Conservation (phyloP, 2,329 filamentous ascomycete genomes). For the Pseudophaeomoniella oleicola region DNA sequence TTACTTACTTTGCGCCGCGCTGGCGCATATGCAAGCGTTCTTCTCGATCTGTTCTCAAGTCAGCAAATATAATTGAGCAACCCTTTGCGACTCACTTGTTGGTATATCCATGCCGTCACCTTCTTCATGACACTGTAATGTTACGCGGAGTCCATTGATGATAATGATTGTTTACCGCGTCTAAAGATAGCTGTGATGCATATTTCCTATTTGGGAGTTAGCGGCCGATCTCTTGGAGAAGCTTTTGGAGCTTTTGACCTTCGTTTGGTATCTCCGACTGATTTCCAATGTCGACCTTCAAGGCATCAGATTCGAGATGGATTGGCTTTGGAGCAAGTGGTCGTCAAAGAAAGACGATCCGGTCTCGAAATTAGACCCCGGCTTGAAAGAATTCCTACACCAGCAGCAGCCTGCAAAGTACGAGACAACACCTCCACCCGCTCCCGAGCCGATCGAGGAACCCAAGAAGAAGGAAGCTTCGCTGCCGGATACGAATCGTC, state of each 20-base stretch:
- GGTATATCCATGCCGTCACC: background rate
- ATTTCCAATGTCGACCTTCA: no score
- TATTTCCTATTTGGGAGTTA: background rate
- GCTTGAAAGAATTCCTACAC: constrained; percentile 70
- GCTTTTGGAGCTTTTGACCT: no score
- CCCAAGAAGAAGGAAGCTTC: constrained; percentile 1
- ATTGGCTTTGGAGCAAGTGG: constrained; percentile 47
- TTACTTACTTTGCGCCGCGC: constrained; percentile 38
- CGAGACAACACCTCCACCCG: constrained; percentile 3
- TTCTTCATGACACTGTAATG: background rate
- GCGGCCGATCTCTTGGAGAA: background rate
- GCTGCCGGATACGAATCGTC: constrained; percentile 1
- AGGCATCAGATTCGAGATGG: constrained; percentile 31
- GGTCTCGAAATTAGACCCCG: constrained; percentile 63
- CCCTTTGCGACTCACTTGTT: background rate
- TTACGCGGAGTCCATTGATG: background rate
- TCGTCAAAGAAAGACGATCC: constrained; percentile 43
- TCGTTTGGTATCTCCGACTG: no score
- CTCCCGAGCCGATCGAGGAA: constrained; percentile 2
- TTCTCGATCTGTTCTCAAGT: constrained; percentile 29
- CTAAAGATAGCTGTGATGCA: background rate
- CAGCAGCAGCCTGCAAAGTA: constrained; percentile 52
- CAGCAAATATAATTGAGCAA: background rate
- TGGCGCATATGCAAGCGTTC: constrained; percentile 40
- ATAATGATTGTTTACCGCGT: background rate